Percentiles rank a stretch among this genome's conserved stretches.
Evolutionary conservation across 2,329 filamentous ascomycete genomes (phyloP).

Genomic region (Aspergillus neoniger): DNA sequence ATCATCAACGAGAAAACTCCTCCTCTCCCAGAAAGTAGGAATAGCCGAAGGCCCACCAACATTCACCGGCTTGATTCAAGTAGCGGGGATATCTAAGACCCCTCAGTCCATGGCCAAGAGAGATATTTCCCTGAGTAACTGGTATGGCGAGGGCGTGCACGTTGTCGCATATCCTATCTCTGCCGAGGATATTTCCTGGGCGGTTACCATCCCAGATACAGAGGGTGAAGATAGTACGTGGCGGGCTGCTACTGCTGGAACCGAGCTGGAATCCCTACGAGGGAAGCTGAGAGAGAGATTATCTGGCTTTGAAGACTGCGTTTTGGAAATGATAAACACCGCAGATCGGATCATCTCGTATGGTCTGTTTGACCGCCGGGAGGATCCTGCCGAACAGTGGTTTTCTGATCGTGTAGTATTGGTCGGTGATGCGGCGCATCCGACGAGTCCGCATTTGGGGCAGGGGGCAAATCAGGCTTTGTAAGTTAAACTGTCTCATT

Average conservation of each 20-base stretch:
- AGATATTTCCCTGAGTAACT: neutral
- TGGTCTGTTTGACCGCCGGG: constrained; percentile 4
- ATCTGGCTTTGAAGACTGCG: neutral
- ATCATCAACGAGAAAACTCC: neutral
- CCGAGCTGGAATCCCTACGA: neutral
- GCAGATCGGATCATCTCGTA: neutral
- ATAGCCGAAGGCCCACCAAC: neutral
- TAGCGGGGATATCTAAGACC: neutral
- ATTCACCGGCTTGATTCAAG: constrained; percentile 3
- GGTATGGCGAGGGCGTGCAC: constrained; percentile 6
- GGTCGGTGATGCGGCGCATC: constrained; percentile 13
- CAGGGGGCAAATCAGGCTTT: constrained; percentile 13
- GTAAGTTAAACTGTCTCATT: neutral
- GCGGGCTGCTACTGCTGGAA: neutral
- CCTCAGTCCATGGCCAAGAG: no score
- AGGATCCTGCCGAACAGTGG: neutral
- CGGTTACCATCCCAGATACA: neutral
- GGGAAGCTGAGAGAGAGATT: neutral
- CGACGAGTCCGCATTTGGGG: constrained; percentile 9
- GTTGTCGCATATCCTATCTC: constrained; percentile 9
- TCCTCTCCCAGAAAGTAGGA: neutral
- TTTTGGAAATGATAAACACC: neutral
- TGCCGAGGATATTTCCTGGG: neutral
- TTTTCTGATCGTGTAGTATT: neutral
- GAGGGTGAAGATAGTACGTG: neutral